Conservation (phyloP, 768 basidiomycete species). For the Rhizopogon vinicolor region DNA sequence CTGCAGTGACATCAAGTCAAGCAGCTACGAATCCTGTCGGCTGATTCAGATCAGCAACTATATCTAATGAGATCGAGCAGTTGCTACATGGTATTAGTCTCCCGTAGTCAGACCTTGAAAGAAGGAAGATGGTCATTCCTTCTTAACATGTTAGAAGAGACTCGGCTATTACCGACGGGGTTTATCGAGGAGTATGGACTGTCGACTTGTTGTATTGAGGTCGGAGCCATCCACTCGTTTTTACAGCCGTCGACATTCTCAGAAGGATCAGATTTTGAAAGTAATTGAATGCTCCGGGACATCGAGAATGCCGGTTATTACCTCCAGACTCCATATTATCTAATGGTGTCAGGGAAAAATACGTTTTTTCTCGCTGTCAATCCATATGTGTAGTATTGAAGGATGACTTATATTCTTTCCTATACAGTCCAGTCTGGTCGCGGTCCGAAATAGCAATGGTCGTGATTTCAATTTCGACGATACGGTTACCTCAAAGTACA, state of each 20-base stretch:
- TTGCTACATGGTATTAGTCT: background rate
- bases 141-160: background rate
- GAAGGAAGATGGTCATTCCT: too few relatives aligned
- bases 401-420: too few relatives aligned
- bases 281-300: background rate
- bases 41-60: background rate
- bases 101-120: too few relatives aligned
- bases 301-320: background rate
- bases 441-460: background rate
- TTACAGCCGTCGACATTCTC: background rate
- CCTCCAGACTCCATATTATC: background rate
- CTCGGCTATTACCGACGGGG: slow-evolving; percentile 1
- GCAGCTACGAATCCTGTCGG: background rate
- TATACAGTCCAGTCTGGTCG: too few relatives aligned
- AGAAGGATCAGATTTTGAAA: background rate
- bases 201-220: background rate
- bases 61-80: background rate
- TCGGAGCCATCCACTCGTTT: background rate
- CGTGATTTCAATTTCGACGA: background rate
- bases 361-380: background rate
- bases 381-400: background rate
- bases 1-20: background rate
- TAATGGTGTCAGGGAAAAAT: background rate
- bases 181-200: background rate
- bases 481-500: background rate